phyloP scores from a whole-genome alignment of 345 rosid species.

The Raphanus raphanistrum region DNA sequence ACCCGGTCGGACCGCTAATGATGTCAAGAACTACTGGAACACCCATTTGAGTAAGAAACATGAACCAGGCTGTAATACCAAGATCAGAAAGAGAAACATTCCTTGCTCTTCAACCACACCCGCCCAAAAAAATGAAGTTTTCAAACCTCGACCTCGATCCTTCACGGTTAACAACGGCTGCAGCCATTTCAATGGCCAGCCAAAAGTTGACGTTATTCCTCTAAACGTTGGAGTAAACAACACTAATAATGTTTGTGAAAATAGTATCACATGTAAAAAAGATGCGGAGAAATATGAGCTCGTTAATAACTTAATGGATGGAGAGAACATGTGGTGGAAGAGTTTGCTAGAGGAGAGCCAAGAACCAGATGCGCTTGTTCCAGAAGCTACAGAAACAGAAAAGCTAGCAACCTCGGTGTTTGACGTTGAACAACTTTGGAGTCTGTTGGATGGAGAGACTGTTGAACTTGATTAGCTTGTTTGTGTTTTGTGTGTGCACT shows the following conservation, averaged over 20 bases:
- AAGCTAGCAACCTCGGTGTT: not conserved
- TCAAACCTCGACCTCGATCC: conserved; percentile 41
- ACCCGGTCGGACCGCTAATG: conserved; percentile 59
- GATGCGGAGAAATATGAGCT: conserved; percentile 9
- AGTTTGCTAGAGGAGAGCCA: conserved; percentile 24
- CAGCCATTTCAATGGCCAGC: not conserved
- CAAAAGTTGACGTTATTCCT: conserved; percentile 6
- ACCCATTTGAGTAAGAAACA: conserved; percentile 49
- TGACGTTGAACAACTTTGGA: conserved; percentile 39
- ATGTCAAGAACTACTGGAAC: conserved; percentile 59
- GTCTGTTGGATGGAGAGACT: conserved; percentile 16
- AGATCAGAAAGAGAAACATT: conserved; percentile 10
- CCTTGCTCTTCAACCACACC: conserved; percentile 5
- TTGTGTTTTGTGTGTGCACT: not conserved
- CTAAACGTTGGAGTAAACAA: not conserved
- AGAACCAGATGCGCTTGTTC: not conserved
- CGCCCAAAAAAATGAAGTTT: conserved; percentile 16
- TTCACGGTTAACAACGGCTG: not conserved
- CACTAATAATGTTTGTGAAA: not conserved
- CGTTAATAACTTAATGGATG: not conserved
- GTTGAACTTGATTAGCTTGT: conserved; percentile 19
- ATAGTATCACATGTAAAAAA: conserved; percentile 12
- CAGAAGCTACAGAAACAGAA: not conserved
- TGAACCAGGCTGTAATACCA: conserved; percentile 15
- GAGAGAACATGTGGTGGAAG: conserved; percentile 32